These are phyloP conservation scores for Gnomoniopsis smithogilvyi DNA, from an alignment of 2,329 filamentous ascomycete species.

Conservation along the genomic window DNA sequence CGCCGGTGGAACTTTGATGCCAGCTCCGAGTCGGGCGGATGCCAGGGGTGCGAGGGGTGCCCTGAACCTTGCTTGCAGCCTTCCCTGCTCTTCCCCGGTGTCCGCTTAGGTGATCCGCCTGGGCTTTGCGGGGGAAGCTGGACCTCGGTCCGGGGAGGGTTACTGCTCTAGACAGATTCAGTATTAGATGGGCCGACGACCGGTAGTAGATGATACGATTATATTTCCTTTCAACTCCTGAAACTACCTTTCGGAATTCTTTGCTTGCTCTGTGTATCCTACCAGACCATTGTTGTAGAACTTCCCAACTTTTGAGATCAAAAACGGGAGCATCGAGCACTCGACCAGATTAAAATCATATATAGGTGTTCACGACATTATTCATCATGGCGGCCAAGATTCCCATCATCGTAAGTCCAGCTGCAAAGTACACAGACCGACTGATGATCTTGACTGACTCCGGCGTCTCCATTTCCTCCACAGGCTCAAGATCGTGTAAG, in stretches of 20 bases:
- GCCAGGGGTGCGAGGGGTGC: too few species aligned
- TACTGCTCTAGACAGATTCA: background rate
- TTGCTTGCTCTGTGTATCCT: too few species aligned
- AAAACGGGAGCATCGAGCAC: background rate
- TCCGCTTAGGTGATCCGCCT: background rate
- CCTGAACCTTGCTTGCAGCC: background rate
- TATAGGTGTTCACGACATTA: background rate
- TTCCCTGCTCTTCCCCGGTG: background rate
- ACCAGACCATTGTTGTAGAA: background rate
- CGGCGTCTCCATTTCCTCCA: conserved; percentile 3
- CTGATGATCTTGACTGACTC: background rate
- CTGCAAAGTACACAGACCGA: background rate
- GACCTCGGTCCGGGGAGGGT: background rate
- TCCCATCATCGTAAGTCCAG: conserved; percentile 23
- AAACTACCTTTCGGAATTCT: too few species aligned
- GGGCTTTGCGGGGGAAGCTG: background rate
- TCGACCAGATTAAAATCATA: background rate
- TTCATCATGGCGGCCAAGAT: conserved; percentile 23
- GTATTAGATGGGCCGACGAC: background rate
- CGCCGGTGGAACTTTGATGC: conserved; percentile 2
- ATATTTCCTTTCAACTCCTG: background rate
- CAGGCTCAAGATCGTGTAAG: conserved; percentile 63
- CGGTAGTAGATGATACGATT: background rate
- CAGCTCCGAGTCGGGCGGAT: background rate
- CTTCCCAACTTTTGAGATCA: background rate